These are phyloP conservation scores for Apiospora sp. DNA, from an alignment of 2,329 filamentous ascomycete genomes.

Conservation along the genomic window DNA sequence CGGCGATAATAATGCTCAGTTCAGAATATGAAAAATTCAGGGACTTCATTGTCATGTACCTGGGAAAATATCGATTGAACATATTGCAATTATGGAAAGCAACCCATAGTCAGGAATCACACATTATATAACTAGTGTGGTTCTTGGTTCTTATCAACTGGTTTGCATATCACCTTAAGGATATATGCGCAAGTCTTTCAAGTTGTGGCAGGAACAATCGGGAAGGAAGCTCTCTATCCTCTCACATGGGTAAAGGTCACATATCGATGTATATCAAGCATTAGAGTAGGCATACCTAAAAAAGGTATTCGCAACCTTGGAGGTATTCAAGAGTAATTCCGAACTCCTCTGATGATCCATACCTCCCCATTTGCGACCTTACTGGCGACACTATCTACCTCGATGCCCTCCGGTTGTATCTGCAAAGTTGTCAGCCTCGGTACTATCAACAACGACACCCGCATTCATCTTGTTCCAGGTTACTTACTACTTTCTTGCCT, in stretches of 20 bases:
- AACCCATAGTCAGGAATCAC: no score
- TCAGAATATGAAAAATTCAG: not conserved
- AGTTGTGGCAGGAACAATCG: not conserved
- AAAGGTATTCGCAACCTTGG: not conserved
- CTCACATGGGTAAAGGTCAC: not conserved
- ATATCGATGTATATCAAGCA: not conserved
- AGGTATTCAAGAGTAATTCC: slow-evolving; percentile 52
- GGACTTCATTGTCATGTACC: no score
- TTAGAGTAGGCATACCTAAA: no score
- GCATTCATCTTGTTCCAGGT: slow-evolving; percentile 28
- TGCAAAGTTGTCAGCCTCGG: slow-evolving; percentile 40
- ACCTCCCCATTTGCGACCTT: slow-evolving; percentile 89
- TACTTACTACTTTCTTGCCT: slow-evolving; percentile 70
- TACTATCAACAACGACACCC: slow-evolving; percentile 39
- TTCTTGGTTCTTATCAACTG: not conserved
- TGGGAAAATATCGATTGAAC: no score
- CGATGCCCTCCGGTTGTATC: slow-evolving; percentile 82
- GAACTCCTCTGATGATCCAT: slow-evolving; percentile 71
- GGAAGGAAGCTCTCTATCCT: not conserved
- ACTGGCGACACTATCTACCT: slow-evolving; percentile 77
- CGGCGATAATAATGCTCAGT: not conserved
- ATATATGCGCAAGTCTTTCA: not conserved
- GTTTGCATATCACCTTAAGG: not conserved
- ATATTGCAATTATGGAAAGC: no score
- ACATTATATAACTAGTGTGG: not conserved